Evolutionary conservation across 192 early-diverging fungal genomes (phyloP).

Genomic region (Backusella westeae): DNA sequence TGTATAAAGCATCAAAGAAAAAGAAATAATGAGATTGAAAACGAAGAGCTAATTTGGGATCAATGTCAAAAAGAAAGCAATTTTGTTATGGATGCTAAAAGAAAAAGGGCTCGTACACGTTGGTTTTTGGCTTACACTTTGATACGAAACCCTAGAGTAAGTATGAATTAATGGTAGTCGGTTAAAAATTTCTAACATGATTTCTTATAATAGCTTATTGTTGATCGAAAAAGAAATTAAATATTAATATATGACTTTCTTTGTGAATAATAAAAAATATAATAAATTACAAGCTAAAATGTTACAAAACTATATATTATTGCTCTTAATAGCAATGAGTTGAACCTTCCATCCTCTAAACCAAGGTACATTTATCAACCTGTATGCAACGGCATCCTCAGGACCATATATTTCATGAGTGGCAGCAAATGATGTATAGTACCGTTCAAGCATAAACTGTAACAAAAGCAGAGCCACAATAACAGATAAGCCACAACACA

Average conservation of each 20-base stretch:
- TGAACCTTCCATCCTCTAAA: conserved; percentile 25
- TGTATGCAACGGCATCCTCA: neutral
- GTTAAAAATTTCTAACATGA: neutral
- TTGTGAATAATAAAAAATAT: neutral
- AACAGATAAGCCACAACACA: conserved; percentile 9
- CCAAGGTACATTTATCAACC: conserved; percentile 16
- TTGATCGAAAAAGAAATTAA: neutral
- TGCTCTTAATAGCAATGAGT: conserved; percentile 16
- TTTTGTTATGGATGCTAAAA: neutral
- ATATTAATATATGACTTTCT: neutral
- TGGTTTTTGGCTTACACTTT: conserved; percentile 37
- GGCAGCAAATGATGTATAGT: neutral
- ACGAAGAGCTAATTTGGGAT: neutral
- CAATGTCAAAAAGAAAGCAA: neutral
- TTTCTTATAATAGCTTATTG: conserved; percentile 1
- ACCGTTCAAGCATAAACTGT: conserved; percentile 5
- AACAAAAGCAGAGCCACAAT: conserved; percentile 11
- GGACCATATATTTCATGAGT: neutral
- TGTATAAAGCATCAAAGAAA: conserved; percentile 20
- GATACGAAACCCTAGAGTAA: conserved; percentile 31
- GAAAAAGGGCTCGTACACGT: conserved; percentile 21
- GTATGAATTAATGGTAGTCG: neutral
- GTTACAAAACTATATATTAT: neutral
- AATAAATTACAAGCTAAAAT: neutral
- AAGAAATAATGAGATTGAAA: neutral